phyloP scores from a whole-genome alignment of 257 asterid species.

The Scutellaria minor region DNA sequence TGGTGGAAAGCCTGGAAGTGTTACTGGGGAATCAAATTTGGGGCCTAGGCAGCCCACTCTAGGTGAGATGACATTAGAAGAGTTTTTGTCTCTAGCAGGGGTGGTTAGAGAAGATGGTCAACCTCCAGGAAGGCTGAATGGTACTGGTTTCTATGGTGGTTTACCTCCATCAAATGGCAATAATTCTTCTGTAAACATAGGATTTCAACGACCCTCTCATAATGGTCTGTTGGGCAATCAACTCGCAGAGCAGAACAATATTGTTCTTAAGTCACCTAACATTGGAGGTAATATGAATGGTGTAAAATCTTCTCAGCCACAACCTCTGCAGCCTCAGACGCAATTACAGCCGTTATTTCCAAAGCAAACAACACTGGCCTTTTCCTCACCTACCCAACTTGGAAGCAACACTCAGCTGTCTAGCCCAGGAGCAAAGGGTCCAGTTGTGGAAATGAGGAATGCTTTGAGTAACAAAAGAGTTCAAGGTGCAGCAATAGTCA shows the following conservation, averaged over 20 bases:
- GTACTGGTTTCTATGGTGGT: constrained; percentile 45
- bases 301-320: constrained; percentile 43
- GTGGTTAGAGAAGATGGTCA: constrained; percentile 79
- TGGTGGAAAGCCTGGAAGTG: constrained; percentile 46
- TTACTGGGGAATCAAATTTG: constrained; percentile 44
- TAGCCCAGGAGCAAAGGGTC: constrained; percentile 50
- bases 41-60: constrained; percentile 69
- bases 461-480: constrained; percentile 42
- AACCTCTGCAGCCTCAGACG: constrained; percentile 42
- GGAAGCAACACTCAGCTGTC: constrained; percentile 51
- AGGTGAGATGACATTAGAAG: constrained; percentile 88
- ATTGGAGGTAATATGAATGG: constrained; percentile 50
- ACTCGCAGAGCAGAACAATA: constrained; percentile 40
- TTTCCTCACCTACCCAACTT: constrained; percentile 61
- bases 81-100: constrained; percentile 76
- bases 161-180: constrained; percentile 41
- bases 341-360: constrained; percentile 74
- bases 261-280: constrained; percentile 46
- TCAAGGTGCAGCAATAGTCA: constrained; percentile 51
- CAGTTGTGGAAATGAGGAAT: constrained; percentile 49
- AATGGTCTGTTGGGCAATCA: constrained; percentile 54
- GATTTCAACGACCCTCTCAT: constrained; percentile 58
- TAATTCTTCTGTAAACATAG: constrained; percentile 47
- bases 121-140: constrained; percentile 42
- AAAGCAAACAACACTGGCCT: constrained; percentile 66